Evolutionary conservation across 805 yeast genomes (phyloP), one percentile per base, ranked within the genome.

Genomic region (Candida chauliodis): DNA sequence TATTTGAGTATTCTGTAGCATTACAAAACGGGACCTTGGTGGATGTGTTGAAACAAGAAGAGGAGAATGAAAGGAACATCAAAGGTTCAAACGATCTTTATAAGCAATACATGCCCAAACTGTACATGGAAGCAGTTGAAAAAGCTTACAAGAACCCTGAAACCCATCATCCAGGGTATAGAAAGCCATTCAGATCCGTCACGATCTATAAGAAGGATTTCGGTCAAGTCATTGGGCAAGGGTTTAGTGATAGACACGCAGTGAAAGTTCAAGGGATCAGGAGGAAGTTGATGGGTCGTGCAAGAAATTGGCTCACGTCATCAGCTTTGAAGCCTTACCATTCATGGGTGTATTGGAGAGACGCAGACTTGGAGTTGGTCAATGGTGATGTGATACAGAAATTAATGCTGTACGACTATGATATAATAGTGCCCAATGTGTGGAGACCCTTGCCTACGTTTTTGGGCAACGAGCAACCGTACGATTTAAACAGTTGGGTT

Each of bases 381-480:
- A 90, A 91, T 0, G 88, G 87, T 5, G 71, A 81, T 29, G 81
- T 85, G 34, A 76, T 85, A 44, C 80, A 85, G 58, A 81, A 75
- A 52, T 66, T 85, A 61, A 84, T 85, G 91, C 71, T 74, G 45
- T 66, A 61, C 39, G 74, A 76, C 46, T 81, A 71, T 53, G 95
- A 85, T 53, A 84, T 85, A 11, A 70, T 85, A 58, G 81, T 83
- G 27, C 95, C 88, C 20, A 88, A 93, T 54, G 96, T 93, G 23
- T 93, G 99, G 99, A 75, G 99, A 51, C 99, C 98, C 2, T 71
- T 93, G 44, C 99, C 99, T 2, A 83, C 81, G 32, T 93, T 90
- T 63, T 74, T 93, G 45, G 95, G 93, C 14, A 77, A 78, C 47
- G 95, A 86, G 56, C 99, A 93, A 61, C 89, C 98, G 1, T 93